These are phyloP conservation scores for Penicillium glabrum DNA, from an alignment of 2,329 filamentous ascomycete species.

Conservation along the genomic window DNA sequence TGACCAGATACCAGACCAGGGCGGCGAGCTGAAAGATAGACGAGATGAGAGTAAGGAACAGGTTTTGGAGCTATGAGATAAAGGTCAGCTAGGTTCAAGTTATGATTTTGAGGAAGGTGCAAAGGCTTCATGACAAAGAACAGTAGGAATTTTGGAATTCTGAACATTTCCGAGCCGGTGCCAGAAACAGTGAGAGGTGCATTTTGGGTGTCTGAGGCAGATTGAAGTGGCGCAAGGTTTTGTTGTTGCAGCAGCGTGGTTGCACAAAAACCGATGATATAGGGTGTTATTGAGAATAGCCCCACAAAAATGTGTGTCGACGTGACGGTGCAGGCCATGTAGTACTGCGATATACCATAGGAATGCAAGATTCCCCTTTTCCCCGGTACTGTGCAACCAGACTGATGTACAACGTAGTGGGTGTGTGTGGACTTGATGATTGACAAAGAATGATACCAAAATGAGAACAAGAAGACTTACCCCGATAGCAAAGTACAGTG, in stretches of 20 bases:
- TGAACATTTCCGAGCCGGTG: background rate
- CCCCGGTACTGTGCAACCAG: conserved; percentile 15
- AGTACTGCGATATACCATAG: conserved; percentile 15
- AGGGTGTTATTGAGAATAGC: conserved; percentile 6
- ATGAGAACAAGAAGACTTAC: conserved; percentile 57
- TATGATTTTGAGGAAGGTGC: background rate
- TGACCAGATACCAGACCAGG: conserved; percentile 89
- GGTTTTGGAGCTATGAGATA: conserved; percentile 69
- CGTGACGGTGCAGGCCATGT: conserved; percentile 13
- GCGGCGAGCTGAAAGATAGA: conserved; percentile 80
- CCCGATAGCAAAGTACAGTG: conserved; percentile 87
- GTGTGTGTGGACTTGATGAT: conserved; percentile 11
- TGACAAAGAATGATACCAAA: conserved; percentile 8
- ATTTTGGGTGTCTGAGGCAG: conserved; percentile 4
- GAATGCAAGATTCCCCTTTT: conserved; percentile 21
- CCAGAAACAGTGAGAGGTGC: conserved; percentile 14
- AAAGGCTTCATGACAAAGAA: conserved; percentile 1
- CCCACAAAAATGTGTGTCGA: background rate
- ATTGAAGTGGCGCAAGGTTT: background rate
- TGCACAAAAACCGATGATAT: conserved; percentile 7
- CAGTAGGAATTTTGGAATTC: background rate
- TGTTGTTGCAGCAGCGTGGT: conserved; percentile 1
- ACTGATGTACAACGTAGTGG: conserved; percentile 8
- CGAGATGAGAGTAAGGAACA: conserved; percentile 79
- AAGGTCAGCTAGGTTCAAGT: background rate